These are phyloP conservation scores for Acanthamoeba healyi DNA, from an alignment of 208 protist species.

Conservation along the genomic window DNA sequence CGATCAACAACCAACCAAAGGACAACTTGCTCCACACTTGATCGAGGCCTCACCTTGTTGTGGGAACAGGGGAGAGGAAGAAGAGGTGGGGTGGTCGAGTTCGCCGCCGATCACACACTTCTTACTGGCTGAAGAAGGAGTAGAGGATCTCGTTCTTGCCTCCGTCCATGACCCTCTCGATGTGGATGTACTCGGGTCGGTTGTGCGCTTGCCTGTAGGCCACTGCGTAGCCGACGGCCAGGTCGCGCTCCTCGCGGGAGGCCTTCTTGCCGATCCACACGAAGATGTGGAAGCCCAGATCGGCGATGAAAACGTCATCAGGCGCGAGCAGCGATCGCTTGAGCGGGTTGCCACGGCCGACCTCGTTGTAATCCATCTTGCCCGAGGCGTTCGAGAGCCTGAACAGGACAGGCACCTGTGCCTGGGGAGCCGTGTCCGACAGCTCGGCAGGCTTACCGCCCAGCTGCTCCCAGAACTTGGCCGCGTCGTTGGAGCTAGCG, in stretches of 20 bases:
- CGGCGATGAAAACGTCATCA: constrained; percentile 44
- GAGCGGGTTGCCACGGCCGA: neutral
- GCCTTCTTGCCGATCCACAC: constrained; percentile 52
- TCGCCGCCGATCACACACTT: too few relatives aligned
- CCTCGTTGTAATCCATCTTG: constrained; percentile 55
- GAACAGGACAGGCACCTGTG: neutral
- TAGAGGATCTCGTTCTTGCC: constrained; percentile 51
- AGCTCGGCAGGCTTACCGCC: constrained; percentile 1
- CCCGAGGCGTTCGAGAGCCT: neutral
- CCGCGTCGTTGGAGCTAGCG: neutral
- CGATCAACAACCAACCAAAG: too few relatives aligned
- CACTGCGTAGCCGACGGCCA: constrained; percentile 37
- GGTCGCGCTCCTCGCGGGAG: constrained; percentile 8
- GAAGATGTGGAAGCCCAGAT: constrained; percentile 59
- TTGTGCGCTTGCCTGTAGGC: constrained; percentile 3
- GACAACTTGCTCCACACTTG: too few relatives aligned
- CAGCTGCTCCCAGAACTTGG: constrained; percentile 18
- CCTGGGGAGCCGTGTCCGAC: neutral
- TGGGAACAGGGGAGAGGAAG: too few relatives aligned
- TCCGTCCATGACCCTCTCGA: constrained; percentile 53
- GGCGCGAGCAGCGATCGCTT: neutral
- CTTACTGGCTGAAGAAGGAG: constrained; percentile 25
- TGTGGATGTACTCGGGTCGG: neutral
- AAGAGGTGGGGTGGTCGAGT: neutral
- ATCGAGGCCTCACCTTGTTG: too few relatives aligned